These are phyloP conservation scores for Pseudocercospora cruenta DNA, from an alignment of 2,329 filamentous ascomycete species.

Conservation along the genomic window DNA sequence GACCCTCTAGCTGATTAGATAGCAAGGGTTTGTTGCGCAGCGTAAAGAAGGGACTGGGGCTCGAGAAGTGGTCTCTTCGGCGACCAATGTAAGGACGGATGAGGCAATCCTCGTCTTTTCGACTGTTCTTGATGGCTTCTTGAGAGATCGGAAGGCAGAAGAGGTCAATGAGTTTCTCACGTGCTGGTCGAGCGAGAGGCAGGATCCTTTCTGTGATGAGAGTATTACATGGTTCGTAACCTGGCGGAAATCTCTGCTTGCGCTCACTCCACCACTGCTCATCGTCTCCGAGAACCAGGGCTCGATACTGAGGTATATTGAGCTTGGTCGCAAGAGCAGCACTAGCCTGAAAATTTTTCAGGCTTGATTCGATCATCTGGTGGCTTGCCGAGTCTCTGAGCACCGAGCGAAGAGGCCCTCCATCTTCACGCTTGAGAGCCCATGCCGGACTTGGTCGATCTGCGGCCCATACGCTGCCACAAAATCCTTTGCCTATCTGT, in stretches of 20 bases:
- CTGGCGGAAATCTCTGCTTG: not conserved
- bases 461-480: slow-evolving; percentile 17
- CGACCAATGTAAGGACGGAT: slow-evolving; percentile 56
- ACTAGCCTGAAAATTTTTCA: not conserved
- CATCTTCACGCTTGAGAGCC: slow-evolving; percentile 16
- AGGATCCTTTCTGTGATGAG: slow-evolving; percentile 12
- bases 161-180: slow-evolving; percentile 22
- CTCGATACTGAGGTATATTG: slow-evolving; percentile 4
- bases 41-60: slow-evolving; percentile 41
- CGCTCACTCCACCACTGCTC: not conserved
- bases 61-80: slow-evolving; percentile 20
- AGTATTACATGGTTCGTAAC: slow-evolving; percentile 6
- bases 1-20: slow-evolving; percentile 54
- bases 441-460: not conserved
- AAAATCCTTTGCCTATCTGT: slow-evolving; percentile 18
- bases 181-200: not conserved
- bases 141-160: slow-evolving; percentile 9
- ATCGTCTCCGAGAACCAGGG: not conserved
- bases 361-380: slow-evolving; percentile 1
- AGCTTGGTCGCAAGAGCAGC: not conserved
- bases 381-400: slow-evolving; percentile 7
- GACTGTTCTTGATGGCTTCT: slow-evolving; percentile 14
- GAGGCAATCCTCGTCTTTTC: slow-evolving; percentile 46
- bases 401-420: slow-evolving; percentile 9
- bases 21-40: slow-evolving; percentile 57